These are phyloP conservation scores for Pleurozium schreberi DNA, from an alignment of 225 moss, liverwort and hornwort genomes.

Conservation along the genomic window DNA sequence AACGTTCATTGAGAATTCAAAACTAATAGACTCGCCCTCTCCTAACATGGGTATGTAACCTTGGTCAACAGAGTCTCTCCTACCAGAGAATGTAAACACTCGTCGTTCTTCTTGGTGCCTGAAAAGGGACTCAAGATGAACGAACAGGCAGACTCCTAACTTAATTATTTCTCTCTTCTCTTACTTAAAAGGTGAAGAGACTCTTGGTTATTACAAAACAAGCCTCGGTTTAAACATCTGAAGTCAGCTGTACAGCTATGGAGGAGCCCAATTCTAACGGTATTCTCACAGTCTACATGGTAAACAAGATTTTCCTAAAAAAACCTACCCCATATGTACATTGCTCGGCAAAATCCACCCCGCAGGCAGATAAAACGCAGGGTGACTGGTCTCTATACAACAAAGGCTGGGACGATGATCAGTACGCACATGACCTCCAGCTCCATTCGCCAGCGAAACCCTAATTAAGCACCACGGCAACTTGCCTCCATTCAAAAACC, in stretches of 20 bases:
- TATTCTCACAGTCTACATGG: not conserved
- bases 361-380: not conserved
- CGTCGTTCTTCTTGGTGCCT: not conserved
- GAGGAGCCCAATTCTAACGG: not conserved
- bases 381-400: not conserved
- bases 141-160: not conserved
- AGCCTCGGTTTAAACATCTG: not conserved
- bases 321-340: not conserved
- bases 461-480: not conserved
- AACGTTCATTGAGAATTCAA: not conserved
- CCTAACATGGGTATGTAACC: not conserved
- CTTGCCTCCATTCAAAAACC: not conserved
- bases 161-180: not conserved
- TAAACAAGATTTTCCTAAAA: not conserved
- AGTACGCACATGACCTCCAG: not conserved
- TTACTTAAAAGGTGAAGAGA: not conserved
- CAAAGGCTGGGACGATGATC: not conserved
- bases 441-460: not conserved
- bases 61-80: not conserved
- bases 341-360: not conserved
- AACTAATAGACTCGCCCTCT: not conserved
- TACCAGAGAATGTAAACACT: not conserved
- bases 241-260: not conserved
- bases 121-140: not conserved
- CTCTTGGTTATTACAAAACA: not conserved